phyloP scores from a whole-genome alignment of 176 grass and related monocot genomes.

The Avena insularis region DNA sequence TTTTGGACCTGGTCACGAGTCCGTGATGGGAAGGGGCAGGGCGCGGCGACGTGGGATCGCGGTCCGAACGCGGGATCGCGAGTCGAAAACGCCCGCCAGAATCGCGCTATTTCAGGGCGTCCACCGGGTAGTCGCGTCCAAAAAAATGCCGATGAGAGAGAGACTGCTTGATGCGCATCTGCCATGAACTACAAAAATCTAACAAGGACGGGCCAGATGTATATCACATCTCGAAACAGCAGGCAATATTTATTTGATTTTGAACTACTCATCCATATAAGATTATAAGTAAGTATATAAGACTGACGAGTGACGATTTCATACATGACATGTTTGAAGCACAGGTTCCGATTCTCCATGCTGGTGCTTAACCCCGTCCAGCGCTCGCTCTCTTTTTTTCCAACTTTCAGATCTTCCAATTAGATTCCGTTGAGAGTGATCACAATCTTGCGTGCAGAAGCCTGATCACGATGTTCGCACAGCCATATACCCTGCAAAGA shows the following conservation, averaged over 20 bases:
- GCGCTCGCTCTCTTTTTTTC: background rate
- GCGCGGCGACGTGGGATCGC: too few species aligned
- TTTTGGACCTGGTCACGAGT: too few species aligned
- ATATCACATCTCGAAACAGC: background rate
- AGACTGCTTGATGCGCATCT: background rate
- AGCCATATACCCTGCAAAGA: constrained; percentile 83
- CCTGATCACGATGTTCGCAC: constrained; percentile 87
- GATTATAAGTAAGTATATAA: too few species aligned
- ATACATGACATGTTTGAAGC: constrained; percentile 36
- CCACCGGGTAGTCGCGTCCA: too few species aligned
- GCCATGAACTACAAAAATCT: background rate
- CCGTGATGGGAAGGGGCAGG: too few species aligned
- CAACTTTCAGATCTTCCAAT: constrained; percentile 19
- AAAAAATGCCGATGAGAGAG: background rate
- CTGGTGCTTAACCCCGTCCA: background rate
- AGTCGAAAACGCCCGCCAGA: too few species aligned
- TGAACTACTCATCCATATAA: background rate
- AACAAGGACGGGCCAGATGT: background rate
- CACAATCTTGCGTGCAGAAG: constrained; percentile 81
- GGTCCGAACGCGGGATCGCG: too few species aligned
- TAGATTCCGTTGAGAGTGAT: constrained; percentile 82
- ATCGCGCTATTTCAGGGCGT: too few species aligned
- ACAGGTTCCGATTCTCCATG: background rate
- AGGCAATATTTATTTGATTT: constrained; percentile 1
- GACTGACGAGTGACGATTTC: background rate